Evolutionary conservation across 371 early-diverging fungal species (phyloP).

Genomic region (Dentiscutata heterogama): DNA sequence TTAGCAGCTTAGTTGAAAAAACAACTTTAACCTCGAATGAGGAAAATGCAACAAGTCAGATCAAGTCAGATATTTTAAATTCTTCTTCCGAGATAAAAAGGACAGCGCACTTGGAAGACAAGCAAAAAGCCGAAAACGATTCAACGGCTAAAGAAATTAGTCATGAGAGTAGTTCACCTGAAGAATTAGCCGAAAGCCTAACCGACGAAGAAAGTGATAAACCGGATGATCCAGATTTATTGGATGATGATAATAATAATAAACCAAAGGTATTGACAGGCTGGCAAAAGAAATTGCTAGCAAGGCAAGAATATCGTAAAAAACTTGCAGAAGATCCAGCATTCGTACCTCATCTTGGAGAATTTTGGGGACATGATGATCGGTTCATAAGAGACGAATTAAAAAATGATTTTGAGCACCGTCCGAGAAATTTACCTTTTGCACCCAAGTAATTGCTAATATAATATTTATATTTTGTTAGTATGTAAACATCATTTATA

Average conservation of each 20-base stretch:
- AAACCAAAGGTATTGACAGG: slow-evolving; percentile 39
- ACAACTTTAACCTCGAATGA: neutral
- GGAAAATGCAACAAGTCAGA: neutral
- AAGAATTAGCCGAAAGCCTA: slow-evolving; percentile 12
- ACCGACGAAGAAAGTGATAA: neutral
- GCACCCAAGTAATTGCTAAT: slow-evolving; percentile 25
- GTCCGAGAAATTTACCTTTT: slow-evolving; percentile 24
- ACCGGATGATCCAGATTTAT: neutral
- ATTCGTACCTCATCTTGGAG: slow-evolving; percentile 67
- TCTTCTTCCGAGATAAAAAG: neutral
- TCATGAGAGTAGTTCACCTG: neutral
- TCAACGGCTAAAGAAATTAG: neutral
- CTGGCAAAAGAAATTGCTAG: slow-evolving; percentile 57
- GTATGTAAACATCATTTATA: too few relatives aligned
- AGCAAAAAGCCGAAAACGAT: neutral
- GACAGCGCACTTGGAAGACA: neutral
- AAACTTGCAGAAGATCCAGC: slow-evolving; percentile 68
- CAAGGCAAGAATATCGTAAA: slow-evolving; percentile 64
- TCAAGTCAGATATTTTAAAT: neutral
- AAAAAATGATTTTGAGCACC: slow-evolving; percentile 46
- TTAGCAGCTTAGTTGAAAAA: neutral
- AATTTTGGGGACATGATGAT: slow-evolving; percentile 71
- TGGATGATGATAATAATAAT: neutral
- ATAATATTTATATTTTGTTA: neutral
- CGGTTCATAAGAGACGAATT: slow-evolving; percentile 63